A percentile compares a stretch with the other conserved stretches of the same genome.
These are phyloP conservation scores for Neovahlkampfia damariscottae DNA, from an alignment of 78 protist genomes.

Conservation along the genomic window DNA sequence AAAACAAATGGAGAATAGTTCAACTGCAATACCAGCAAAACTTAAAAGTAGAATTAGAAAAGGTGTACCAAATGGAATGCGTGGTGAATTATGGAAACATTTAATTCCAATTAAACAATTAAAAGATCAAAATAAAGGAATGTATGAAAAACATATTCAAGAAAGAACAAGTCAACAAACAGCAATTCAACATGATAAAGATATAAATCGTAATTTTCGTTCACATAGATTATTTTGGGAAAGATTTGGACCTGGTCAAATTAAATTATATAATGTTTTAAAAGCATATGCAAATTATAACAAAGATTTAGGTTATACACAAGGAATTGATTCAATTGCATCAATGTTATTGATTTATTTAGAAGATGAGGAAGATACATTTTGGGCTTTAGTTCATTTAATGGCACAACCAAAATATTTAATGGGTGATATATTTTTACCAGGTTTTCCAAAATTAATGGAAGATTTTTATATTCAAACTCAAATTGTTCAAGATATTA, in stretches of 20 bases:
- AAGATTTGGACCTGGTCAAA: slow-evolving; percentile 7
- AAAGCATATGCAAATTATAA: slow-evolving; percentile 10
- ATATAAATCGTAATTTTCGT: not conserved
- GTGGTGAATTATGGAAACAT: not conserved
- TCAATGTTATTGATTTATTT: slow-evolving; percentile 16
- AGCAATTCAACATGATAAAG: too few species aligned
- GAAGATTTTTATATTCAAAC: not conserved
- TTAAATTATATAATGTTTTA: not conserved
- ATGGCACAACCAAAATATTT: not conserved
- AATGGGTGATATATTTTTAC: not conserved
- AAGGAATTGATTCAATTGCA: slow-evolving; percentile 30
- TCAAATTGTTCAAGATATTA: not conserved
- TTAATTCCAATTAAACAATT: not conserved
- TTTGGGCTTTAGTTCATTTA: slow-evolving; percentile 12
- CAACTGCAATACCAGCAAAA: too few species aligned
- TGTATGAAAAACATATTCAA: not conserved
- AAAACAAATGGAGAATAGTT: too few species aligned
- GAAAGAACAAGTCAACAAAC: too few species aligned
- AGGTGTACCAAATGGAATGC: not conserved
- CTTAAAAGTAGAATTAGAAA: too few species aligned
- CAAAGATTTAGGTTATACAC: slow-evolving; percentile 17
- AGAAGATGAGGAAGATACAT: slow-evolving; percentile 23
- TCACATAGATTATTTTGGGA: not conserved
- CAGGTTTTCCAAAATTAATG: slow-evolving; percentile 18
- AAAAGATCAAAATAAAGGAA: not conserved